phyloP scores from a whole-genome alignment of 2,329 filamentous ascomycete species.

The Xylaria sp. region DNA sequence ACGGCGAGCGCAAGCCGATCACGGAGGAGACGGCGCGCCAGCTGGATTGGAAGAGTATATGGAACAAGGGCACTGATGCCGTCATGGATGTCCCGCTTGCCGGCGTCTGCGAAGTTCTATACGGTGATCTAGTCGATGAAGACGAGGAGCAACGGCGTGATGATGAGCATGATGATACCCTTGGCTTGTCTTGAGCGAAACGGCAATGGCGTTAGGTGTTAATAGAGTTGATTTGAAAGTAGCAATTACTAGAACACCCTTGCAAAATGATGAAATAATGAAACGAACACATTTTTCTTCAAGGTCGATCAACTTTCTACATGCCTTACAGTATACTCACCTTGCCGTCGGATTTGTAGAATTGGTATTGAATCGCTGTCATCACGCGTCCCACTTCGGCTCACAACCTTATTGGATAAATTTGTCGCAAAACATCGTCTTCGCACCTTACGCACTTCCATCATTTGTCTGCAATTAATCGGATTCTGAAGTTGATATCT shows the following conservation, averaged over 20 bases:
- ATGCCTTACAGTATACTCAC: background rate
- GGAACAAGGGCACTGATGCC: slow-evolving; percentile 93
- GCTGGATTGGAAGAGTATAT: slow-evolving; percentile 81
- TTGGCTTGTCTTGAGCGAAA: slow-evolving; percentile 13
- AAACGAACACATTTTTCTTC: background rate
- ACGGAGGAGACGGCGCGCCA: slow-evolving; percentile 46
- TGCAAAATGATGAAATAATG: background rate
- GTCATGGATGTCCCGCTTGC: slow-evolving; percentile 97
- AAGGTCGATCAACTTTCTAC: background rate
- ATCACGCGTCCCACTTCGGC: slow-evolving; percentile 26
- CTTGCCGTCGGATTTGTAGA: background rate
- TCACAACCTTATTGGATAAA: slow-evolving; percentile 23
- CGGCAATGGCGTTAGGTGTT: slow-evolving; percentile 16
- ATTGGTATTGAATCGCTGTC: background rate
- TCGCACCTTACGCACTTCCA: background rate
- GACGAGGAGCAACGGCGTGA: slow-evolving; percentile 31
- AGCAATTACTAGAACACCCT: background rate
- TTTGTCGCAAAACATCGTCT: slow-evolving; percentile 10
- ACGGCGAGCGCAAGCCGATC: slow-evolving; percentile 53
- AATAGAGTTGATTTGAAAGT: background rate
- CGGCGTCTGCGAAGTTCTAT: slow-evolving; percentile 93
- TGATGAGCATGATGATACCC: slow-evolving; percentile 31
- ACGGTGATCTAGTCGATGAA: slow-evolving; percentile 65
- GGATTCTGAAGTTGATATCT: background rate
- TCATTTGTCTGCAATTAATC: background rate